A percentile compares a stretch with the other conserved stretches of the same genome.
phyloP scores from a whole-genome alignment of 2,329 filamentous ascomycete species.

The Hymenoscyphus salicellus region DNA sequence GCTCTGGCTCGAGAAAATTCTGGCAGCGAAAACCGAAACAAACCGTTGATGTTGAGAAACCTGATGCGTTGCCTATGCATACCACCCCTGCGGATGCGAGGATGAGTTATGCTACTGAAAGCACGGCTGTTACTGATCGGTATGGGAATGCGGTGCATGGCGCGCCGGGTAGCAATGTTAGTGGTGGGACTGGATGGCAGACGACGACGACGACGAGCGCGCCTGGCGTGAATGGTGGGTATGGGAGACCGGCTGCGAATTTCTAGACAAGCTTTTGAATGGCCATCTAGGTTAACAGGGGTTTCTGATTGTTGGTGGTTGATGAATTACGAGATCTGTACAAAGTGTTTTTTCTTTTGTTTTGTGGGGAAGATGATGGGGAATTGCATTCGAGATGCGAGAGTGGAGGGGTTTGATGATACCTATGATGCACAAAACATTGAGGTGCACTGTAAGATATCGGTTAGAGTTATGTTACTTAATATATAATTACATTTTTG shows the following conservation, averaged over 20 bases:
- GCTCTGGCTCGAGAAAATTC: slow-evolving; percentile 41
- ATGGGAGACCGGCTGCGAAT: neutral
- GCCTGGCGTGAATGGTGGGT: neutral
- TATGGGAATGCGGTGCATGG: neutral
- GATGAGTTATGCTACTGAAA: slow-evolving; percentile 29
- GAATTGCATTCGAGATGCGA: too few relatives aligned
- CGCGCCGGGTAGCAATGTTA: neutral
- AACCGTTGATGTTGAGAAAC: slow-evolving; percentile 20
- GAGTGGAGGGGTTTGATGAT: too few relatives aligned
- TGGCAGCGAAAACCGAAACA: slow-evolving; percentile 31
- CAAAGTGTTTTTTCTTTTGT: too few relatives aligned
- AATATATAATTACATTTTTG: too few relatives aligned
- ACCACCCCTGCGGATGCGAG: slow-evolving; percentile 39
- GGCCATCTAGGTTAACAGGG: too few relatives aligned
- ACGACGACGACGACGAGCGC: neutral
- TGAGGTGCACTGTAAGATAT: too few relatives aligned
- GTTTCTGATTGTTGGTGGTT: too few relatives aligned
- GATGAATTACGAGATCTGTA: too few relatives aligned
- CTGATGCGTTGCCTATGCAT: slow-evolving; percentile 40
- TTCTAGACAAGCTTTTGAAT: too few relatives aligned
- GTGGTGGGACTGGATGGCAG: neutral
- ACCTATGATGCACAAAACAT: too few relatives aligned
- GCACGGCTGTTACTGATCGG: slow-evolving; percentile 25
- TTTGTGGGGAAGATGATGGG: too few relatives aligned
- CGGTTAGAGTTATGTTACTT: too few relatives aligned